These are phyloP conservation scores for Colletotrichum chlorophyti DNA, from an alignment of 2,329 filamentous ascomycete species.

Conservation along the genomic window DNA sequence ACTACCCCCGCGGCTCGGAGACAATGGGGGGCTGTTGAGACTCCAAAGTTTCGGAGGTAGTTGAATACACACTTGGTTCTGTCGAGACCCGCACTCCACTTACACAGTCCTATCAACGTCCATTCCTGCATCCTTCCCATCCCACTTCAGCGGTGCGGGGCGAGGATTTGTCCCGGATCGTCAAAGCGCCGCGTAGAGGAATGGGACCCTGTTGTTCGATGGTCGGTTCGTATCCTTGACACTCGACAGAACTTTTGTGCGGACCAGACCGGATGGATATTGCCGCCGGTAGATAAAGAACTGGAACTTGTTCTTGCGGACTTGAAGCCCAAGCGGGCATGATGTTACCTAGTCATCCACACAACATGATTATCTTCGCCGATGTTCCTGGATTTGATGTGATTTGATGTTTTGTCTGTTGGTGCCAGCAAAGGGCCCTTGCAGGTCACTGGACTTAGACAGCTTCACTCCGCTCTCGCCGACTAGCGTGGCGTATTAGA, in stretches of 20 bases:
- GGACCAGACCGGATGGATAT: neutral
- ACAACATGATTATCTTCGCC: no score
- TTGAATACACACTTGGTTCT: no score
- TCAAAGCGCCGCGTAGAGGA: neutral
- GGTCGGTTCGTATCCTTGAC: neutral
- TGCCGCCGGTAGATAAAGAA: neutral
- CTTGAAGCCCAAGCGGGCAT: neutral
- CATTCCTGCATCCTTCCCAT: neutral
- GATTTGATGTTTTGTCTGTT: neutral
- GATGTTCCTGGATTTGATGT: neutral
- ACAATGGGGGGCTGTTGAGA: no score
- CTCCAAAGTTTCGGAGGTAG: no score
- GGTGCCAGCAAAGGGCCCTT: slow-evolving; percentile 12
- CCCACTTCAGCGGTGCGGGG: neutral
- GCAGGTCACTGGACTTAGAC: neutral
- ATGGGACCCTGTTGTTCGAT: neutral
- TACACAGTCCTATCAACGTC: no score
- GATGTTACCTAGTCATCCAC: no score
- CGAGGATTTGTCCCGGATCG: slow-evolving; percentile 1
- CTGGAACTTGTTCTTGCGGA: neutral
- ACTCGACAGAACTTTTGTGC: neutral
- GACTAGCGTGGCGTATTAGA: neutral
- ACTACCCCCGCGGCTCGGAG: no score
- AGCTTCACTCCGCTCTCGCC: neutral
- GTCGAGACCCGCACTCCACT: no score